A percentile compares a stretch with the other conserved stretches of the same genome.
Evolutionary conservation across 176 grass and related monocot species (phyloP).

Genomic region (Bothriochloa decipiens): DNA sequence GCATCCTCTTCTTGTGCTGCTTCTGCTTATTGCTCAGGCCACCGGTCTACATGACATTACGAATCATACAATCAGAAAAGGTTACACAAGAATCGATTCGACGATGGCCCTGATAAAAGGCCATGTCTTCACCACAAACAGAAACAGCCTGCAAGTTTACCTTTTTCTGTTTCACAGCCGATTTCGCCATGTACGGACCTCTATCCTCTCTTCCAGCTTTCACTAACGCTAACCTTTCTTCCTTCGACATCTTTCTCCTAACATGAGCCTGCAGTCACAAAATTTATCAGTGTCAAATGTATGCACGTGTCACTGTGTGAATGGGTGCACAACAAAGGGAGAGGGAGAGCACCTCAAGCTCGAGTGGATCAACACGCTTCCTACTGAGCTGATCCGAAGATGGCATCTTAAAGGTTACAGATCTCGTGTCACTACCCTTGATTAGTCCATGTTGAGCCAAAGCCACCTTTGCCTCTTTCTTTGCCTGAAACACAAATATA

Average conservation of each 20-base stretch:
- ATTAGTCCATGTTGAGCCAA: conserved; percentile 68
- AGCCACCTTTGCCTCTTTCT: conserved; percentile 67
- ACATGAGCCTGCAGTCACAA: conserved; percentile 52
- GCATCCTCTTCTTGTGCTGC: conserved; percentile 85
- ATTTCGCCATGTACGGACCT: conserved; percentile 55
- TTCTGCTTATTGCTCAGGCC: conserved; percentile 86
- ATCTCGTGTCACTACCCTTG: conserved; percentile 45
- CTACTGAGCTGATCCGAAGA: conserved; percentile 72
- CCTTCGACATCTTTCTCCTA: conserved; percentile 66
- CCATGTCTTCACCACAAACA: not conserved
- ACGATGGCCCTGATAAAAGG: not conserved
- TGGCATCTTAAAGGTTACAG: conserved; percentile 58
- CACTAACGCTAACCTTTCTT: conserved; percentile 65
- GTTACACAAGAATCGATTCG: not conserved
- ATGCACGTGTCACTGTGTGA: not conserved
- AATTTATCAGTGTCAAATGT: not conserved
- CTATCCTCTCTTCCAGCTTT: conserved; percentile 87
- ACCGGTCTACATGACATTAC: conserved; percentile 53
- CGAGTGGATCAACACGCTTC: conserved; percentile 71
- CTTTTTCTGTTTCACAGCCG: conserved; percentile 75
- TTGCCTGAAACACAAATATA: conserved; percentile 56
- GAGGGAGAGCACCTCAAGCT: conserved; percentile 56
- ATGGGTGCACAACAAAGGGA: not conserved
- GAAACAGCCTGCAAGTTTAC: conserved; percentile 29
- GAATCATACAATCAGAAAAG: not conserved